Evolutionary conservation across 139 green algal species (phyloP).

Genomic region (Gonium pectorale): DNA sequence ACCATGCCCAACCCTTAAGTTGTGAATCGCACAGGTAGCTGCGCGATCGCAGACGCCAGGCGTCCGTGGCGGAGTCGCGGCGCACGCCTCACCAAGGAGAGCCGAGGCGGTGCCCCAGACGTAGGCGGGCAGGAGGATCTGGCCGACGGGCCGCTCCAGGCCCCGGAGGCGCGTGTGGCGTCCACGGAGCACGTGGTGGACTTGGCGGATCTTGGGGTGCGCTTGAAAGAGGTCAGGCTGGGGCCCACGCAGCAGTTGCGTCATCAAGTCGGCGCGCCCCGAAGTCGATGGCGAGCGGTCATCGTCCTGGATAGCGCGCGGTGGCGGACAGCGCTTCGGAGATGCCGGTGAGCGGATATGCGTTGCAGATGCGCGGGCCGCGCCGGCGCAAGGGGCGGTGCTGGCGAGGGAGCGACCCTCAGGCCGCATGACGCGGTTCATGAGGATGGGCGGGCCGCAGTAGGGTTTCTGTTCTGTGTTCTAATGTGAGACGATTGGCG

Average conservation of each 20-base stretch:
- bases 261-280: neutral
- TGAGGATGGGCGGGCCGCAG: no score
- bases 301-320: neutral
- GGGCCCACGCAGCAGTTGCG: conserved; percentile 2
- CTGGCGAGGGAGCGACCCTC: no score
- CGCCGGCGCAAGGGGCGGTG: no score
- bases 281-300: neutral
- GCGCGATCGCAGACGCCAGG: no score
- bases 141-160: neutral
- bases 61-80: neutral
- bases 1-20: no score
- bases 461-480: no score
- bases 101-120: conserved; percentile 8
- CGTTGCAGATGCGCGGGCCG: no score
- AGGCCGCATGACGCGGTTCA: no score
- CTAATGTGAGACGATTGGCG: no score
- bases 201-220: conserved; percentile 27
- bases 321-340: neutral
- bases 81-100: conserved; percentile 25
- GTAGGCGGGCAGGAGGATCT: conserved; percentile 15
- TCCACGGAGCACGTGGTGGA: conserved; percentile 13
- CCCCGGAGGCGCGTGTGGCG: neutral
- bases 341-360: no score
- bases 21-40: no score
- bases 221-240: conserved; percentile 6